Base-by-base conservation (phyloP, 768 basidiomycete species). In the Melanogaster broomeanus region DNA sequence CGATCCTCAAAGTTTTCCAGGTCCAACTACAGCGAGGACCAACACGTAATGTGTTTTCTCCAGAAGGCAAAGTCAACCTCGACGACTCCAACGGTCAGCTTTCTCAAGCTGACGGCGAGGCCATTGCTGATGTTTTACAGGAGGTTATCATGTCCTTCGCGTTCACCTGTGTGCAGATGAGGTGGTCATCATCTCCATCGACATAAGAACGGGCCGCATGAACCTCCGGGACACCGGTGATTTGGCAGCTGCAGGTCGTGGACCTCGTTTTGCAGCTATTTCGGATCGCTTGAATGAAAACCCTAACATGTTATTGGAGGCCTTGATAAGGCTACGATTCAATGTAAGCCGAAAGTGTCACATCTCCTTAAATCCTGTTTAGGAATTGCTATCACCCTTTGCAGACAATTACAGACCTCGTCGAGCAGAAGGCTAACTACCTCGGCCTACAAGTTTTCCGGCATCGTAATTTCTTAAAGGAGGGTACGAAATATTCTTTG, bases 381-480 rank as follows among this genome's bases (percentile, higher is more conserved):
- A 8, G 6, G n/a, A 49, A 9, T 11, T 22, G 4, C 12, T 49
- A 33, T 13, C 25, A 34, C 34, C 42, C 12, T 13, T n/a, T 8
- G n/a, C 57, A 95, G 93, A 91, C 91, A 6, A 91, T 94, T 53
- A 76, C 81, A 38, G 90, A 93, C 49, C 77, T 87, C 15, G 81
- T 87, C 10, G 91, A 94, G 65, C 87, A 90, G 66, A 93, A 92
- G 62, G 89, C 87, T n/a, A 81, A 75, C 55, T 87, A 91, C 60
- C 80, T 95, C 10, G 93, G 93, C n/a, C 69, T 93, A 37, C 83
- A 84, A 63, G 83, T 80, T 50, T 88, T 82, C 68, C 81, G 84
- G 15, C 69, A 76, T 22, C 82, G 90, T 31, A 86, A 90, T 58
- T 83, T 94, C 54, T 64, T 75, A 2, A 74, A 66, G 31, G 81